These are phyloP conservation scores for Rhizopogon vinicolor DNA, from an alignment of 768 basidiomycete genomes.

Conservation along the genomic window DNA sequence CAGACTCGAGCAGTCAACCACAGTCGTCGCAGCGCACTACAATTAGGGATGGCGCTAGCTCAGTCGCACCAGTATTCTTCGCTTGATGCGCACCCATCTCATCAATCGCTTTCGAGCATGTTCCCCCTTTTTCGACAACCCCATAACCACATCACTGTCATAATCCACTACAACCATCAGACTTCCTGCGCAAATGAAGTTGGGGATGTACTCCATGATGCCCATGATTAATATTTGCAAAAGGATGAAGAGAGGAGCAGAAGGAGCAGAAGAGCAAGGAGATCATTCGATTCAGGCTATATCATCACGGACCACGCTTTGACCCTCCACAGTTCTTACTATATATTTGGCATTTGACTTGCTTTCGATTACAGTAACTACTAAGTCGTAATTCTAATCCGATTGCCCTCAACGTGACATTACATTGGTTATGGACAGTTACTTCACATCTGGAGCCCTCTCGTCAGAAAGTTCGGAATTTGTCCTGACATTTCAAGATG, in stretches of 20 bases:
- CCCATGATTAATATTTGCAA: background rate
- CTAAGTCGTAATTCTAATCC: background rate
- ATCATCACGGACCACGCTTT: background rate
- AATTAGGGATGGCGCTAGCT: constrained; percentile 46
- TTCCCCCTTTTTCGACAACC: background rate
- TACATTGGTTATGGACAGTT: background rate
- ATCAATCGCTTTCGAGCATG: background rate
- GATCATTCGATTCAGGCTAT: background rate
- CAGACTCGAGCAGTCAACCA: constrained; percentile 16
- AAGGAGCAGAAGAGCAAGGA: background rate
- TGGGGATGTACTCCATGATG: background rate
- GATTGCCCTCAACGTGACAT: background rate
- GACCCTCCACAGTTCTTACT: background rate
- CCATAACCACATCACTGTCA: background rate
- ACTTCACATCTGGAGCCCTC: background rate
- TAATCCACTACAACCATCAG: background rate
- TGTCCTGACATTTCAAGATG: no score
- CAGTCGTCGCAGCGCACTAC: constrained; percentile 26
- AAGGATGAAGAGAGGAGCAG: background rate
- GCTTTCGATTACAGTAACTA: background rate
- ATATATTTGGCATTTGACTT: background rate
- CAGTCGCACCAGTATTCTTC: constrained; percentile 57
- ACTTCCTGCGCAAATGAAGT: background rate
- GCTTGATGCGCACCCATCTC: background rate
- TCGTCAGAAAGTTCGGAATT: no score